phyloP scores from a whole-genome alignment of 1,284 basidiomycete genomes.

The Mycosarcoma maydis region DNA sequence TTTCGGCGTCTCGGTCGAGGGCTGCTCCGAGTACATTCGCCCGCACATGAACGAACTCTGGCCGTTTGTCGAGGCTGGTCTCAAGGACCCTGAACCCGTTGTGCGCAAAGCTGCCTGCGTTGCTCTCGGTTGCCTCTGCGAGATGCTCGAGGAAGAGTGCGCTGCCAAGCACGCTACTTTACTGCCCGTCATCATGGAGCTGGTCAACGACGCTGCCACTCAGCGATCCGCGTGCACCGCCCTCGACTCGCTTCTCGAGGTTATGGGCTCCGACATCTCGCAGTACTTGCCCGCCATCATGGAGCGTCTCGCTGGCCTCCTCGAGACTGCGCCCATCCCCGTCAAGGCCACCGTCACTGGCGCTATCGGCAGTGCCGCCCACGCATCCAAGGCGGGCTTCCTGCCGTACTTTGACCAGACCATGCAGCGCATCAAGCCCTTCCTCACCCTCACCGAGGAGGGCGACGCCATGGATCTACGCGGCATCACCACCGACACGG shows the following conservation, averaged over 20 bases:
- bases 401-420: conserved; percentile 93
- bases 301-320: conserved; percentile 88
- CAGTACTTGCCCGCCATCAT: conserved; percentile 94
- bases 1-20: conserved; percentile 94
- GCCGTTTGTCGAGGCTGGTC: conserved; percentile 91
- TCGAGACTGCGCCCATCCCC: conserved; percentile 83
- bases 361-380: conserved; percentile 96
- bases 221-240: conserved; percentile 94
- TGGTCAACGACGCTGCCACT: conserved; percentile 86
- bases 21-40: conserved; percentile 97
- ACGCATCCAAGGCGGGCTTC: conserved; percentile 94
- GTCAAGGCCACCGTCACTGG: conserved; percentile 97
- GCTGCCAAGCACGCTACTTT: conserved; percentile 83
- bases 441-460: conserved; percentile 80
- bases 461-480: conserved; percentile 89
- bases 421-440: conserved; percentile 85
- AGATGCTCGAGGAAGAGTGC: conserved; percentile 96
- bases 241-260: conserved; percentile 94
- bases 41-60: conserved; percentile 91
- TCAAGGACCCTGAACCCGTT: conserved; percentile 82
- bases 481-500: conserved; percentile 97
- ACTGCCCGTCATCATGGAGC: conserved; percentile 75
- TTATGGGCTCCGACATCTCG: conserved; percentile 86
- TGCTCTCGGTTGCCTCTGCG: conserved; percentile 93
- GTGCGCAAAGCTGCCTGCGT: conserved; percentile 96